Percentiles rank a stretch among this genome's conserved stretches.
Evolutionary conservation across 2,329 filamentous ascomycete species (phyloP).

Genomic region (Aureobasidium pullulans): DNA sequence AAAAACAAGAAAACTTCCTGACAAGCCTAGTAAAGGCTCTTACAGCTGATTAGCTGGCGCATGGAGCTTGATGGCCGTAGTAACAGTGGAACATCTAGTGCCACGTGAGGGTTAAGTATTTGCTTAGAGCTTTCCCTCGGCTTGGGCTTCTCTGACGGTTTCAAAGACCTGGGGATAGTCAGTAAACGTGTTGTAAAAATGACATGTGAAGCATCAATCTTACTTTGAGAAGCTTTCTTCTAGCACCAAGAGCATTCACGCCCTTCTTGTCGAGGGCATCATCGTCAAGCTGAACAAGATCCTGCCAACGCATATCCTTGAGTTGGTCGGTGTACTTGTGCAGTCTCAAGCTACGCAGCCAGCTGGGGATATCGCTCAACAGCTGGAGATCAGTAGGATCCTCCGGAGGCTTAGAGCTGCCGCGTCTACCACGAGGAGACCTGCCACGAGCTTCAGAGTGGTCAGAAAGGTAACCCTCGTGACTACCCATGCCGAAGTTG

Average conservation of each 20-base stretch:
- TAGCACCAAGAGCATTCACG: constrained; percentile 87
- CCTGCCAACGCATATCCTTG: constrained; percentile 95
- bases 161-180: constrained; percentile 66
- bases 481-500: constrained; percentile 45
- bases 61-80: background rate
- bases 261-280: constrained; percentile 86
- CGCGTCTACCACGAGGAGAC: constrained; percentile 83
- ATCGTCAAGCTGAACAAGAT: constrained; percentile 85
- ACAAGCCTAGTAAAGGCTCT: background rate
- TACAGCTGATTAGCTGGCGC: background rate
- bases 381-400: constrained; percentile 88
- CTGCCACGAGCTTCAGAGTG: constrained; percentile 85
- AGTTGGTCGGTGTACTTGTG: constrained; percentile 99
- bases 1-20: background rate
- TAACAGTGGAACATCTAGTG: background rate
- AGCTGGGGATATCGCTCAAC: constrained; percentile 89
- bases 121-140: constrained; percentile 32
- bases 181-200: constrained; percentile 18
- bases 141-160: constrained; percentile 66
- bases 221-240: constrained; percentile 96
- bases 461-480: constrained; percentile 87
- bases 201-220: constrained; percentile 20
- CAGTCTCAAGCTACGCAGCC: constrained; percentile 86
- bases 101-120: background rate
- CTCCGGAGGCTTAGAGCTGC: constrained; percentile 95